These are phyloP conservation scores for Cytospora schulzeri DNA, from an alignment of 2,329 filamentous ascomycete genomes.

Conservation along the genomic window DNA sequence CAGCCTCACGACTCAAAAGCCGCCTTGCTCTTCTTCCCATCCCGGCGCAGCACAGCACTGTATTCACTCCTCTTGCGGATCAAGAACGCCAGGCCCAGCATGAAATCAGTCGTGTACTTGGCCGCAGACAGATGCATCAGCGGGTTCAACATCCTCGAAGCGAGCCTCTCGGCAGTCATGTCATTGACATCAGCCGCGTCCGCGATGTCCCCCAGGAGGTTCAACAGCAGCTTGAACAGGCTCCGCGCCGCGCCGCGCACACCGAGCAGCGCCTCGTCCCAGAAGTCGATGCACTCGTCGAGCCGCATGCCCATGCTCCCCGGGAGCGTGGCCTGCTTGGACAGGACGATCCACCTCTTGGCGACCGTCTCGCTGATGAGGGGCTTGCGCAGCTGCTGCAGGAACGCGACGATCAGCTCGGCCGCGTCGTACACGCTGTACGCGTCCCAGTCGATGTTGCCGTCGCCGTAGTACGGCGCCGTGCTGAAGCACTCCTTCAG, in stretches of 20 bases:
- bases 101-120: constrained; percentile 42
- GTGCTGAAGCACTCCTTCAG: constrained; percentile 43
- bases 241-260: constrained; percentile 41
- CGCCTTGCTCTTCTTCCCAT: constrained; percentile 34
- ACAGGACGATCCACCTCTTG: constrained; percentile 45
- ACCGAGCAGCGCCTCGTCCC: constrained; percentile 47
- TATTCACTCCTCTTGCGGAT: constrained; percentile 48
- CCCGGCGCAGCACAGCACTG: constrained; percentile 39
- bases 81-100: constrained; percentile 47
- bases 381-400: constrained; percentile 43
- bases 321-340: constrained; percentile 42
- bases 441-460: constrained; percentile 39
- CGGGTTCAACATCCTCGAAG: constrained; percentile 42
- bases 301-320: constrained; percentile 39
- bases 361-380: constrained; percentile 42
- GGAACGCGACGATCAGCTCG: constrained; percentile 43
- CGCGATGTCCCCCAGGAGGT: constrained; percentile 47
- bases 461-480: constrained; percentile 40
- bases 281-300: constrained; percentile 49
- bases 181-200: constrained; percentile 43
- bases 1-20: constrained; percentile 28
- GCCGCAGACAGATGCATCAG: constrained; percentile 42
- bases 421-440: constrained; percentile 46
- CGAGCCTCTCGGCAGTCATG: constrained; percentile 48
- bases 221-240: constrained; percentile 47